Percentiles rank a stretch among this genome's conserved stretches.
phyloP scores from a whole-genome alignment of 2,329 filamentous ascomycete species.

The Aspergillus tanneri region DNA sequence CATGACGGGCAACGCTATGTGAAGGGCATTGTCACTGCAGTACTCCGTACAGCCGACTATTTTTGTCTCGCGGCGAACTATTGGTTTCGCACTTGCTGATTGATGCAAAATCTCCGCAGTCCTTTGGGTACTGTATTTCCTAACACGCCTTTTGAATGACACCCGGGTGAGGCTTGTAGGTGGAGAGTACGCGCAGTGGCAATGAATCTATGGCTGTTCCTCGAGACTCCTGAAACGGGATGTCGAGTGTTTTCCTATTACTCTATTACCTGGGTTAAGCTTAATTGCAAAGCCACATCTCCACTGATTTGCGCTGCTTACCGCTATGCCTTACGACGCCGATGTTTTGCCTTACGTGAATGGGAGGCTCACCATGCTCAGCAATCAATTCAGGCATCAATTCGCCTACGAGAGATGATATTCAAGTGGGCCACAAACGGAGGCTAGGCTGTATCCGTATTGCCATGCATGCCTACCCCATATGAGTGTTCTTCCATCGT shows the following conservation, averaged over 20 bases:
- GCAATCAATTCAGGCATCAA: not conserved
- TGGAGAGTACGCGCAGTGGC: not conserved
- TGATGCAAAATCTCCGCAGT: conserved; percentile 9
- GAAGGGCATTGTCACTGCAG: not conserved
- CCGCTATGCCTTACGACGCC: not conserved
- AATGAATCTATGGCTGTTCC: not conserved
- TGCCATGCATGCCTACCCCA: conserved; percentile 6
- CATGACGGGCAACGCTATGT: not conserved
- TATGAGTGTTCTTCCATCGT: too few relatives aligned
- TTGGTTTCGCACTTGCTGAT: conserved; percentile 9
- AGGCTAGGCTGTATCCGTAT: conserved; percentile 2
- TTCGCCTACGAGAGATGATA: not conserved
- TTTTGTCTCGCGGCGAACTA: conserved; percentile 16
- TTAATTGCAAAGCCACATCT: not conserved
- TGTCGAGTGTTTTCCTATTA: too few relatives aligned
- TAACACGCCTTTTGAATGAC: too few relatives aligned
- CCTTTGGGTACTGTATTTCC: too few relatives aligned
- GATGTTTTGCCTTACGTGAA: conserved; percentile 9
- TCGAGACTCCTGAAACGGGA: too few relatives aligned
- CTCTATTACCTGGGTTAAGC: too few relatives aligned
- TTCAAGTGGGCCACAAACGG: not conserved
- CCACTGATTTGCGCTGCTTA: conserved; percentile 6
- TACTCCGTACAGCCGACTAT: conserved; percentile 4
- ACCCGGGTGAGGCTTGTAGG: not conserved
- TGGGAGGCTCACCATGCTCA: conserved; percentile 1